Percentiles rank a stretch among this genome's conserved stretches.
Evolutionary conservation across 108 stramenopile species (phyloP).

Genomic region (Nannochloropsis gaditana): DNA sequence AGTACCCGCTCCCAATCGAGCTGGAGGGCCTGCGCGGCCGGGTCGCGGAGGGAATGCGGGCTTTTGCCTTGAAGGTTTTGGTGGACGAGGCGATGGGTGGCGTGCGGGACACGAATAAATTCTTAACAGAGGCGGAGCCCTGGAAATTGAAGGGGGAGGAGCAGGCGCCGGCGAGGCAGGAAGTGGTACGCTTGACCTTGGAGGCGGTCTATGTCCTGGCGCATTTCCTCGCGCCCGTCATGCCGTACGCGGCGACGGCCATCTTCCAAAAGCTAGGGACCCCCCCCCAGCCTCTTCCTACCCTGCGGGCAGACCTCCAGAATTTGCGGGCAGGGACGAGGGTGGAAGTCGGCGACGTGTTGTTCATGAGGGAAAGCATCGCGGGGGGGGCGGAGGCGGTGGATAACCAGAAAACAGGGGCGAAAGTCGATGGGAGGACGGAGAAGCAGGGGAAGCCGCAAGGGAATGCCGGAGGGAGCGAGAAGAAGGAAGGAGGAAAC

Average conservation of each 20-base stretch:
- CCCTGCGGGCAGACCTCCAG: slow-evolving; percentile 31
- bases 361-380: slow-evolving; percentile 25
- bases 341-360: slow-evolving; percentile 30
- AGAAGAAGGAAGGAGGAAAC: not conserved
- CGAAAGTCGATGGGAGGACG: not conserved
- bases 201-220: slow-evolving; percentile 86
- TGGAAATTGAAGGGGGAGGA: slow-evolving; percentile 92
- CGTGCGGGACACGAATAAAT: slow-evolving; percentile 83
- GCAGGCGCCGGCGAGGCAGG: slow-evolving; percentile 62
- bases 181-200: slow-evolving; percentile 75
- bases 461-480: not conserved
- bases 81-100: slow-evolving; percentile 41
- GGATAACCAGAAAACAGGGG: not conserved
- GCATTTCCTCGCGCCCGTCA: slow-evolving; percentile 82
- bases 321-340: slow-evolving; percentile 32
- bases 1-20: not conserved
- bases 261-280: slow-evolving; percentile 69
- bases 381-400: not conserved
- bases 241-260: slow-evolving; percentile 68
- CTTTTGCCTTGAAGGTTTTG: slow-evolving; percentile 29
- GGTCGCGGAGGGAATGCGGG: not conserved
- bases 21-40: not conserved
- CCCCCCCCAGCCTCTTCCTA: slow-evolving; percentile 18
- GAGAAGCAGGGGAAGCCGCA: not conserved
- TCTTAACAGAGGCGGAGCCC: slow-evolving; percentile 83